A percentile compares a stretch with the other conserved stretches of the same genome.
These are phyloP conservation scores for Lyophyllum atratum DNA, from an alignment of 768 basidiomycete genomes.

Conservation along the genomic window DNA sequence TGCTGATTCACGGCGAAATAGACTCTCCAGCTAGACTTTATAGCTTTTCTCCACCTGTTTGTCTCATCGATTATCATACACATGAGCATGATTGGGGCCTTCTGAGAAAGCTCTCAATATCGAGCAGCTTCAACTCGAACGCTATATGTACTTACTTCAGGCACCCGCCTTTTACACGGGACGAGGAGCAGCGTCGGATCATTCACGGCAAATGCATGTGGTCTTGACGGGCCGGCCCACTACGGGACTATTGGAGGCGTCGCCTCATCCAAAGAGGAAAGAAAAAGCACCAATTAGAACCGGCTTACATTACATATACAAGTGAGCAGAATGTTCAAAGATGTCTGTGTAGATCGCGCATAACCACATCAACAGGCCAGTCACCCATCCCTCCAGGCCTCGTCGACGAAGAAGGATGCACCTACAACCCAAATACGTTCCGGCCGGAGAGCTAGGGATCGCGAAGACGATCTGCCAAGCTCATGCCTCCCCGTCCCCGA, in stretches of 20 bases:
- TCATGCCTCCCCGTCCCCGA: neutral
- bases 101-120: no score
- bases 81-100: no score
- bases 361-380: no score
- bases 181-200: neutral
- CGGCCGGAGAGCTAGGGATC: neutral
- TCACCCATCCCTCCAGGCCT: no score
- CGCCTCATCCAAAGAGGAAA: neutral
- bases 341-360: no score
- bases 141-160: neutral
- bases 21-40: no score
- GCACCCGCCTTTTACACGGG: neutral
- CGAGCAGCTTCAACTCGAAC: neutral
- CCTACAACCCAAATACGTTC: neutral
- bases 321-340: no score
- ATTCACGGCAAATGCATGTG: neutral
- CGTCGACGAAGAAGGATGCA: no score
- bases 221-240: neutral
- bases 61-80: no score
- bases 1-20: neutral
- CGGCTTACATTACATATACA: no score
- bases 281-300: no score
- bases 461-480: constrained; percentile 7
- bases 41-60: no score
- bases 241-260: neutral